These are phyloP conservation scores for Lenzites betulinus DNA, from an alignment of 768 basidiomycete genomes.

Conservation along the genomic window DNA sequence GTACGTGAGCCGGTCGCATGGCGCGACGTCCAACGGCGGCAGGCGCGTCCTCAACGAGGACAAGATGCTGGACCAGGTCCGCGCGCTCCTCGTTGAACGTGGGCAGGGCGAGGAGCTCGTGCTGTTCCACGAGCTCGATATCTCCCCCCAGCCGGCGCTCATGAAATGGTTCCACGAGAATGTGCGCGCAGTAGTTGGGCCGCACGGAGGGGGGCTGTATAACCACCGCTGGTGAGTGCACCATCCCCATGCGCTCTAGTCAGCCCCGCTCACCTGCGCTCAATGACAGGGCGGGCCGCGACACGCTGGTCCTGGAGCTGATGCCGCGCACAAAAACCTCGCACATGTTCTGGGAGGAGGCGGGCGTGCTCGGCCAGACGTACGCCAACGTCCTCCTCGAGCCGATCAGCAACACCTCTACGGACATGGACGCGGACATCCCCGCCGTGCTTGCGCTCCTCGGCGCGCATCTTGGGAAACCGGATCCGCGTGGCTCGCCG, in stretches of 20 bases:
- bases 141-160: background rate
- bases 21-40: background rate
- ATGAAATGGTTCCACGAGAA: background rate
- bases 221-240: background rate
- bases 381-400: background rate
- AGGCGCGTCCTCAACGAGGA: background rate
- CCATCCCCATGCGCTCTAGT: background rate
- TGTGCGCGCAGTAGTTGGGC: background rate
- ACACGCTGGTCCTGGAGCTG: slow-evolving; percentile 1
- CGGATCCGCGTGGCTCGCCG: background rate
- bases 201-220: slow-evolving; percentile 1
- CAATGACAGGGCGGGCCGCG: background rate
- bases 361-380: background rate
- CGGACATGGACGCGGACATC: background rate
- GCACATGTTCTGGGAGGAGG: slow-evolving; percentile 4
- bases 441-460: background rate
- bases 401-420: background rate
- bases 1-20: slow-evolving; percentile 1
- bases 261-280: background rate
- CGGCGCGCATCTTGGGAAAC: background rate
- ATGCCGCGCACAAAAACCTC: background rate
- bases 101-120: slow-evolving; percentile 3
- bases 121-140: background rate
- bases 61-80: background rate
- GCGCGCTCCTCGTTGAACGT: background rate